phyloP scores from a whole-genome alignment of 148 eudicot genomes.

The Camellia lanceoleosa region DNA sequence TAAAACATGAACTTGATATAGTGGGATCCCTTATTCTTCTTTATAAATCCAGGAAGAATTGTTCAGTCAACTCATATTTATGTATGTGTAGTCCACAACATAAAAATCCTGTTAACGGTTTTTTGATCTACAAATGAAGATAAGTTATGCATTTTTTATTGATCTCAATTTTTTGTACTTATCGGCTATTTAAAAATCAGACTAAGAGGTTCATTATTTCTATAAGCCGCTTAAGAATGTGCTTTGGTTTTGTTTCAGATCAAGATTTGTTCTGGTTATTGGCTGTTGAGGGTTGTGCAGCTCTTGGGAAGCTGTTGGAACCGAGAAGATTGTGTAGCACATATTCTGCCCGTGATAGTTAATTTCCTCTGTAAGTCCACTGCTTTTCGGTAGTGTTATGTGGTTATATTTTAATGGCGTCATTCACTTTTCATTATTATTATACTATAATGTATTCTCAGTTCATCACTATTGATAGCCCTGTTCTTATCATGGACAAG shows the following conservation, averaged over 20 bases:
- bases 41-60: background rate
- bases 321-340: constrained; percentile 92
- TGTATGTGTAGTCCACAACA: background rate
- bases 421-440: background rate
- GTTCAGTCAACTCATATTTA: background rate
- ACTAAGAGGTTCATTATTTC: background rate
- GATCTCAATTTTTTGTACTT: background rate
- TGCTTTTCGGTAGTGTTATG: too few species aligned
- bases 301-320: constrained; percentile 92
- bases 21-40: background rate
- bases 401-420: background rate
- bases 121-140: background rate
- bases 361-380: constrained; percentile 56
- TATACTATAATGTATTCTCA: background rate
- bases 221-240: constrained; percentile 8
- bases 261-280: constrained; percentile 92
- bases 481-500: background rate
- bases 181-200: background rate
- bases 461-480: background rate
- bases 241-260: constrained; percentile 40
- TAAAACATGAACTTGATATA: background rate
- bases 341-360: constrained; percentile 92
- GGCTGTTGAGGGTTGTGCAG: constrained; percentile 98
- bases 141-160: background rate
- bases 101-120: background rate